Conservation (phyloP, 495 filamentous ascomycete genomes). For the Pyrenula massariospora region DNA sequence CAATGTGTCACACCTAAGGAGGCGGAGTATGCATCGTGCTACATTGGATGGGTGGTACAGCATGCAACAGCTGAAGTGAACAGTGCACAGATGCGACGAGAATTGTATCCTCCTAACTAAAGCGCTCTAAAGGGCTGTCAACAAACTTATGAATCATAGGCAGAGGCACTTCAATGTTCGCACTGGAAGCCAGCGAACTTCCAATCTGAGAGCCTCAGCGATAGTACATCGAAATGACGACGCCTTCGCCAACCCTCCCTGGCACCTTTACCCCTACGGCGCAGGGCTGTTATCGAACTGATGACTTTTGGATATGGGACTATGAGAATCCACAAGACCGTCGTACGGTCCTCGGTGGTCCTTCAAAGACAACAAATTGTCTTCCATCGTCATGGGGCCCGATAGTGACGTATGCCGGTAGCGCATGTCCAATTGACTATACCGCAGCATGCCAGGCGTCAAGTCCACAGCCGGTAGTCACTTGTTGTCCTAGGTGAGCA, state of each 20-base stretch:
- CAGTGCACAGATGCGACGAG: neutral
- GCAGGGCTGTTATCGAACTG: conserved; percentile 8
- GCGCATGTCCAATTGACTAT: conserved; percentile 12
- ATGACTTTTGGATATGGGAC: conserved; percentile 19
- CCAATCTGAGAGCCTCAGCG: neutral
- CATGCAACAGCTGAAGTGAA: neutral
- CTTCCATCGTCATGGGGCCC: conserved; percentile 13
- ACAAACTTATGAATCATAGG: neutral
- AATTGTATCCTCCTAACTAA: neutral
- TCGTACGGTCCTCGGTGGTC: conserved; percentile 16
- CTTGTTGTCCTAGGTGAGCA: conserved; percentile 17
- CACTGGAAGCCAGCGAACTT: neutral
- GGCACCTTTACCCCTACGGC: conserved; percentile 2
- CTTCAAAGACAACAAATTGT: conserved; percentile 14
- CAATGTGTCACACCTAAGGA: neutral
- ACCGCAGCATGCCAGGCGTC: conserved; percentile 10
- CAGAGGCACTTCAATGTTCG: neutral
- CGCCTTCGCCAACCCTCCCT: neutral
- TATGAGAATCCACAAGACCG: conserved; percentile 2
- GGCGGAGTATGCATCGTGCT: neutral
- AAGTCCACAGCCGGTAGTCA: conserved; percentile 5
- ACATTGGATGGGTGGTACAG: neutral
- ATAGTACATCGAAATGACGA: neutral
- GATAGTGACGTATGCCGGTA: conserved; percentile 8
- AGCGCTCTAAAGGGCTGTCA: neutral